A percentile compares a stretch with the other conserved stretches of the same genome.
Conservation (phyloP, 495 filamentous ascomycete genomes). For the Oleoguttula mirabilis region DNA sequence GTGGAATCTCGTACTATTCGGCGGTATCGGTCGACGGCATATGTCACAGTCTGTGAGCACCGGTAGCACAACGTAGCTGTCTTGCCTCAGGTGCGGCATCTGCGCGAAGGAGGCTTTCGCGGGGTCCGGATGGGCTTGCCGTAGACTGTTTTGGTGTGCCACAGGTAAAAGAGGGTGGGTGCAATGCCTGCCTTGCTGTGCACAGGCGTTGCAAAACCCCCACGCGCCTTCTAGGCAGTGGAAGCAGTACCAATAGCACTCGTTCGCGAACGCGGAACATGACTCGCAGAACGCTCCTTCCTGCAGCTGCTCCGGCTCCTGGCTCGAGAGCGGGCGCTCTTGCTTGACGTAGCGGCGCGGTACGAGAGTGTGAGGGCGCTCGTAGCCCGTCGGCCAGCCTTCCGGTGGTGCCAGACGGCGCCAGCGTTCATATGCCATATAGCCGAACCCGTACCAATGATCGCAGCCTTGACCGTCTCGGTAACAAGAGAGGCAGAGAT, state of each 20-base stretch:
- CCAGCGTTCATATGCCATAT: slow-evolving; percentile 49
- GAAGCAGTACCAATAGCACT: slow-evolving; percentile 74
- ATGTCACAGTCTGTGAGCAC: slow-evolving; percentile 62
- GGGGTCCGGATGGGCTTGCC: slow-evolving; percentile 19
- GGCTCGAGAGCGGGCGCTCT: slow-evolving; percentile 16
- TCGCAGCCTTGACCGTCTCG: slow-evolving; percentile 59
- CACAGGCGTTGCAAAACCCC: slow-evolving; percentile 78
- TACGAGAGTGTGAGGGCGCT: slow-evolving; percentile 51
- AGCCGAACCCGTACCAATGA: slow-evolving; percentile 66
- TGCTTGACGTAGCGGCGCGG: slow-evolving; percentile 57
- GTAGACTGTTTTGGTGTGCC: slow-evolving; percentile 30
- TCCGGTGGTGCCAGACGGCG: slow-evolving; percentile 33
- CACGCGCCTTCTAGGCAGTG: slow-evolving; percentile 80
- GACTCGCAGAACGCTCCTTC: slow-evolving; percentile 71
- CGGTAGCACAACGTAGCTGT: slow-evolving; percentile 37
- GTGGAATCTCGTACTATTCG: slow-evolving; percentile 57
- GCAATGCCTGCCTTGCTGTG: slow-evolving; percentile 64
- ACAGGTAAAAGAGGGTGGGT: slow-evolving; percentile 66
- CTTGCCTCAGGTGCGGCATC: slow-evolving; percentile 17
- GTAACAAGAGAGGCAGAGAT: slow-evolving; percentile 71
- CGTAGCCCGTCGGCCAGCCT: slow-evolving; percentile 31
- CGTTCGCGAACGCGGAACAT: slow-evolving; percentile 58
- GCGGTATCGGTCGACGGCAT: slow-evolving; percentile 58
- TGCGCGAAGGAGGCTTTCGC: slow-evolving; percentile 20
- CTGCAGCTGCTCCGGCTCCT: slow-evolving; percentile 36